Conservation (phyloP, 192 early-diverging fungal species). For the Bifiguratus adelaidae region DNA sequence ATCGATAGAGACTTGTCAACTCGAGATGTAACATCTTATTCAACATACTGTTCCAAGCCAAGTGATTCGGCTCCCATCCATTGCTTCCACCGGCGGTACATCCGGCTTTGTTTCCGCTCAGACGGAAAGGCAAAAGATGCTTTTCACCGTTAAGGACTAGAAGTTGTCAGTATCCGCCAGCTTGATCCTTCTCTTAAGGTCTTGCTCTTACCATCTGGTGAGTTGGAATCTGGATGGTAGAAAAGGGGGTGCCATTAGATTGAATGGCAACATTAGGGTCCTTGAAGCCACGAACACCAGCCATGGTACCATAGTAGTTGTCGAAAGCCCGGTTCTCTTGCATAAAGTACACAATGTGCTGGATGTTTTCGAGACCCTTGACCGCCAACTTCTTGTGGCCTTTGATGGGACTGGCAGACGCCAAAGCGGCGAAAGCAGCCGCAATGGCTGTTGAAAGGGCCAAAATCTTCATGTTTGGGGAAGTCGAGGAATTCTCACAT, state of each 20-base stretch:
- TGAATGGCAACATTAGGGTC: slow-evolving; percentile 14
- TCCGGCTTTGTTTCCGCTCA: slow-evolving; percentile 10
- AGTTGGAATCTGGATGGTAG: slow-evolving; percentile 6
- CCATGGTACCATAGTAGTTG: slow-evolving; percentile 11
- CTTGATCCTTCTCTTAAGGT: no score
- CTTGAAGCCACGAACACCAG: slow-evolving; percentile 8
- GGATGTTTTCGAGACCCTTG: slow-evolving; percentile 13
- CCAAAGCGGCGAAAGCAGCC: no score
- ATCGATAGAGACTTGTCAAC: no score
- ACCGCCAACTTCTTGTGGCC: no score
- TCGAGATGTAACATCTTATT: no score
- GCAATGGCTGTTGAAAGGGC: no score
- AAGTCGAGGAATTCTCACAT: no score
- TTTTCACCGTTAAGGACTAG: slow-evolving; percentile 4
- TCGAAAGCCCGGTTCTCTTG: slow-evolving; percentile 15
- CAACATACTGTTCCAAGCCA: slow-evolving; percentile 4
- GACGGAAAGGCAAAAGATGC: slow-evolving; percentile 8
- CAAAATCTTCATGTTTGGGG: no score
- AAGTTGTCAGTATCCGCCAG: no score
- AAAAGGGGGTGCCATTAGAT: slow-evolving; percentile 4
- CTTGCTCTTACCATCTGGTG: slow-evolving; percentile 2
- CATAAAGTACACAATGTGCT: slow-evolving; percentile 15
- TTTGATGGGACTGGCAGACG: no score
- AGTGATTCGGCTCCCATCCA: slow-evolving; percentile 5
- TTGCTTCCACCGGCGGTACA: slow-evolving; percentile 11